These are phyloP conservation scores for Boletus reticuloceps DNA, from an alignment of 768 basidiomycete genomes.

Conservation along the genomic window DNA sequence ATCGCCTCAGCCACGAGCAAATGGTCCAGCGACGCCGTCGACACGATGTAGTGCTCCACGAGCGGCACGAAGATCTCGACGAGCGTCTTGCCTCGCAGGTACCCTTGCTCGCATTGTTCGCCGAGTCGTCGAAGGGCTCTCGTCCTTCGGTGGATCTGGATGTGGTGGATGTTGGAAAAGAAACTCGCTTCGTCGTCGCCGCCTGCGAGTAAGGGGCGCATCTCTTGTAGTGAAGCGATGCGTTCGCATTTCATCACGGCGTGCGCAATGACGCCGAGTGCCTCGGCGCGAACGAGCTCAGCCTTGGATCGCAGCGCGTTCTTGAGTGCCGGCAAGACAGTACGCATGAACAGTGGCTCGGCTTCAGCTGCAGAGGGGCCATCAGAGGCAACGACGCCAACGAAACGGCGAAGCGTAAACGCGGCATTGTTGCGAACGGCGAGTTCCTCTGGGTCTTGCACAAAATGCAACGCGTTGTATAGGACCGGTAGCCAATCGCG, in stretches of 20 bases:
- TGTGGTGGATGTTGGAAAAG: slow-evolving; percentile 93
- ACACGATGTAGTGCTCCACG: slow-evolving; percentile 73
- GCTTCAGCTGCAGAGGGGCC: slow-evolving; percentile 37
- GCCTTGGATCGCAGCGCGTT: slow-evolving; percentile 74
- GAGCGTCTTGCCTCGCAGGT: slow-evolving; percentile 65
- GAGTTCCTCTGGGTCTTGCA: slow-evolving; percentile 88
- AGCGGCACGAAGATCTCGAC: slow-evolving; percentile 86
- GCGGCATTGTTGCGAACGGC: slow-evolving; percentile 83
- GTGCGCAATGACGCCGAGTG: slow-evolving; percentile 74
- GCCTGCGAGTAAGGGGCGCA: slow-evolving; percentile 75
- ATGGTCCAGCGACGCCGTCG: slow-evolving; percentile 66
- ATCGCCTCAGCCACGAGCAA: slow-evolving; percentile 92
- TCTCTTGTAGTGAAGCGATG: slow-evolving; percentile 66
- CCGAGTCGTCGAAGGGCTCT: slow-evolving; percentile 83
- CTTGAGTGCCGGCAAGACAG: slow-evolving; percentile 76
- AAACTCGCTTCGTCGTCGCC: slow-evolving; percentile 96
- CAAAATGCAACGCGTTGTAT: slow-evolving; percentile 78
- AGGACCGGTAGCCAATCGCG: slow-evolving; percentile 80
- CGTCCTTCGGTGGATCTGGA: slow-evolving; percentile 87
- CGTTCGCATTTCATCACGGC: slow-evolving; percentile 64
- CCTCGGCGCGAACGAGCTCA: slow-evolving; percentile 85
- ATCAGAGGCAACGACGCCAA: slow-evolving; percentile 50
- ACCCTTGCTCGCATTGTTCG: slow-evolving; percentile 67
- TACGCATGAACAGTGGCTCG: slow-evolving; percentile 56
- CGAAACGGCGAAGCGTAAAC: slow-evolving; percentile 70